phyloP scores from a whole-genome alignment of 495 filamentous ascomycete genomes.

The Penicillium manginii region DNA sequence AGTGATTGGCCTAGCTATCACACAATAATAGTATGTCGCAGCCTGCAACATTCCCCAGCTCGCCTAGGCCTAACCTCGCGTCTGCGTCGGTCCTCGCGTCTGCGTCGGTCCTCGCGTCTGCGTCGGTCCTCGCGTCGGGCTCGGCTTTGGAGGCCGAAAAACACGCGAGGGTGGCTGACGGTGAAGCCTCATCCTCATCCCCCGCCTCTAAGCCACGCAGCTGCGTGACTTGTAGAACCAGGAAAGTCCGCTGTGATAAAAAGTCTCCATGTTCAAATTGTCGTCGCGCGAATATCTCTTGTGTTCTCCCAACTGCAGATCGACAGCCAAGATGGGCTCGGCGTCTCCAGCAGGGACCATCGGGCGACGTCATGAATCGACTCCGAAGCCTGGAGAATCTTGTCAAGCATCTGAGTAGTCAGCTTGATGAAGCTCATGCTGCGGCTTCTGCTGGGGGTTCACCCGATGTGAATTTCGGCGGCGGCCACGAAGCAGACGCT shows the following conservation, averaged over 20 bases:
- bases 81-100: no score
- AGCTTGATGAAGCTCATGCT: slow-evolving; percentile 50
- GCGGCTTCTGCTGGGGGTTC: slow-evolving; percentile 21
- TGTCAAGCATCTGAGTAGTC: slow-evolving; percentile 57
- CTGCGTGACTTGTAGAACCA: slow-evolving; percentile 58
- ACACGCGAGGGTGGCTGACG: slow-evolving; percentile 24
- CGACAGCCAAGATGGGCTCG: slow-evolving; percentile 56
- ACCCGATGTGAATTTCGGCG: slow-evolving; percentile 19
- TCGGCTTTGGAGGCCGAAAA: slow-evolving; percentile 40
- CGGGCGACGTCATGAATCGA: slow-evolving; percentile 54
- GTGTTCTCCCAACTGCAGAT: slow-evolving; percentile 52
- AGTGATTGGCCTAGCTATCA: no score
- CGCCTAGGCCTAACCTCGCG: no score
- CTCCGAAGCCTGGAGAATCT: slow-evolving; percentile 56
- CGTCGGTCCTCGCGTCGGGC: slow-evolving; percentile 2
- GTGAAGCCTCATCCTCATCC: slow-evolving; percentile 8
- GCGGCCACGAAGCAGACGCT: slow-evolving; percentile 9
- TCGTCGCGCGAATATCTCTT: slow-evolving; percentile 61
- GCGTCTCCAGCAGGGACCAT: slow-evolving; percentile 41
- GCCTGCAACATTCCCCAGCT: slow-evolving; percentile 4
- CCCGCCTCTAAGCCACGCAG: slow-evolving; percentile 49
- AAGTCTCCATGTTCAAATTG: slow-evolving; percentile 69
- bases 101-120: neutral
- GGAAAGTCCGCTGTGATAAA: slow-evolving; percentile 74
- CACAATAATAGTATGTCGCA: slow-evolving; percentile 15